phyloP scores from a whole-genome alignment of 768 basidiomycete species.

The Coprinellus aureogranulatus region DNA sequence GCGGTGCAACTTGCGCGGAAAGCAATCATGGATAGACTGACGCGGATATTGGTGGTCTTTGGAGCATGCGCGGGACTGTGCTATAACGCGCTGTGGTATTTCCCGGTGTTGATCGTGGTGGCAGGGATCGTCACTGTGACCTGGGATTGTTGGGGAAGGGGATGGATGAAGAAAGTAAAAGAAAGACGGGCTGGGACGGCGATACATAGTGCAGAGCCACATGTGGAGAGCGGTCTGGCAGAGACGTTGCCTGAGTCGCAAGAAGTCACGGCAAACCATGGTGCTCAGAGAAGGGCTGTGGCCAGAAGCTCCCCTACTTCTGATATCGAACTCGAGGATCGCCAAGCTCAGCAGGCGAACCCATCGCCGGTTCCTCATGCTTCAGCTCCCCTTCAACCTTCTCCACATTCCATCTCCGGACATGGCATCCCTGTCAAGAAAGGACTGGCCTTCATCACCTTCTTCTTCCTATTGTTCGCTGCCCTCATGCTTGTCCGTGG shows the following conservation, averaged over 20 bases:
- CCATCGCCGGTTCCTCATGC: not conserved
- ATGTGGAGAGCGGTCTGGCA: not conserved
- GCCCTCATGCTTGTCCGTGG: slow-evolving; percentile 29
- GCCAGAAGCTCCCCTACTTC: not conserved
- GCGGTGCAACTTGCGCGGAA: slow-evolving; percentile 45
- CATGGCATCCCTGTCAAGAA: slow-evolving; percentile 26
- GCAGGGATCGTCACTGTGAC: slow-evolving; percentile 38
- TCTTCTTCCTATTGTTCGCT: slow-evolving; percentile 27
- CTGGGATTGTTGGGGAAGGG: slow-evolving; percentile 35
- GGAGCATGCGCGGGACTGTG: slow-evolving; percentile 47
- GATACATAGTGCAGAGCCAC: not conserved
- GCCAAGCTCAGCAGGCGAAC: not conserved
- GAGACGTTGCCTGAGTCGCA: not conserved
- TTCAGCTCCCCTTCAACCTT: not conserved
- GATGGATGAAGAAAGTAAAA: slow-evolving; percentile 15
- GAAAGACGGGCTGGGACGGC: slow-evolving; percentile 7
- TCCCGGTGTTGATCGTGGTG: slow-evolving; percentile 42
- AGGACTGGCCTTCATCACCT: slow-evolving; percentile 21
- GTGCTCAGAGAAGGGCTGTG: not conserved
- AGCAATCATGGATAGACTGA: slow-evolving; percentile 44
- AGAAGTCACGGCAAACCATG: not conserved
- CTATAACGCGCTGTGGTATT: slow-evolving; percentile 53
- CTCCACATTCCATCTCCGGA: slow-evolving; percentile 6
- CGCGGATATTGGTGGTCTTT: slow-evolving; percentile 39
- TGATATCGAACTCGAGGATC: not conserved